phyloP scores from a whole-genome alignment of 805 yeast species.

The Ogataea allantospora region DNA sequence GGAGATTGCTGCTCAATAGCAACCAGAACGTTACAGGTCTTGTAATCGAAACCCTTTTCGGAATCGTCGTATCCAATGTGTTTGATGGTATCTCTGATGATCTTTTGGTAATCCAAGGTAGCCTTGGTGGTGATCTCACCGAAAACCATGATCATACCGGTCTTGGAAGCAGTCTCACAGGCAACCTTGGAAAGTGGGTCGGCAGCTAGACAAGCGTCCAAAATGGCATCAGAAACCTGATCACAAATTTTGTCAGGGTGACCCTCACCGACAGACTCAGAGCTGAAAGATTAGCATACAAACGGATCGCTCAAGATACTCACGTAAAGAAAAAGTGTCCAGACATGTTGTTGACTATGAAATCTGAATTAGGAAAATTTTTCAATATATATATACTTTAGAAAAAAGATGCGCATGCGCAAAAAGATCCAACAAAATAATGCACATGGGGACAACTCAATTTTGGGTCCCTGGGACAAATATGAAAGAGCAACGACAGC shows the following conservation, averaged over 20 bases:
- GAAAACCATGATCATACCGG: conserved; percentile 99
- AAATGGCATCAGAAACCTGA: conserved; percentile 97
- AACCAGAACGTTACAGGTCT: conserved; percentile 97
- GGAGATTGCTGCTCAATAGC: conserved; percentile 99
- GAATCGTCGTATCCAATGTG: conserved; percentile 97
- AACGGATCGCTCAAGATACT: conserved; percentile 7
- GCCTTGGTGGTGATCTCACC: conserved; percentile 99
- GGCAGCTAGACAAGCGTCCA: conserved; percentile 93
- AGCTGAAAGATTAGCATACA: conserved; percentile 40
- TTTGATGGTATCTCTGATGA: conserved; percentile 97
- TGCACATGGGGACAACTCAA: conserved; percentile 9
- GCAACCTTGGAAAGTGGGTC: conserved; percentile 99
- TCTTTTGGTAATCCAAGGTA: conserved; percentile 90
- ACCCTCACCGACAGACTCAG: conserved; percentile 92
- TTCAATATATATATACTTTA: conserved; percentile 12
- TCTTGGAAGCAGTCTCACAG: conserved; percentile 98
- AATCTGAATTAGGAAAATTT: conserved; percentile 12
- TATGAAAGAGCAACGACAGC: background rate
- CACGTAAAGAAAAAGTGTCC: conserved; percentile 36
- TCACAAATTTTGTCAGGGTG: conserved; percentile 97
- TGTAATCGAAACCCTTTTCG: conserved; percentile 97
- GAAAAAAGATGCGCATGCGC: conserved; percentile 12
- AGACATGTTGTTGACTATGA: conserved; percentile 13
- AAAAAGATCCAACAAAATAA: conserved; percentile 13
- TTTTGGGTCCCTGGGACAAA: background rate